Evolutionary conservation across 345 rosid species (phyloP).

Genomic region (Acer campestre): DNA sequence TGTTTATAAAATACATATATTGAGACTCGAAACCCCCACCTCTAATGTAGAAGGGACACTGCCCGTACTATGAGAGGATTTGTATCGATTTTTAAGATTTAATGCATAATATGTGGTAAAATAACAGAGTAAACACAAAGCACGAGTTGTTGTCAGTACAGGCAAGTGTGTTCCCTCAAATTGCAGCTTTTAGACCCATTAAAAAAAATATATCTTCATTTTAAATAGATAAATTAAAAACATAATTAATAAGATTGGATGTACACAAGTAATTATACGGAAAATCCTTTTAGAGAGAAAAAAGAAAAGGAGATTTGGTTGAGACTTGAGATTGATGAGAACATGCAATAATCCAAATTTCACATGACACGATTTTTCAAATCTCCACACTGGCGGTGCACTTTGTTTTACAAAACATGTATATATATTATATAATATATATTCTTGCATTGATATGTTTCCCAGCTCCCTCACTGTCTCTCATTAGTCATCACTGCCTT

Average conservation of each 20-base stretch:
- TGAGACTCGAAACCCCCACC: too few species aligned
- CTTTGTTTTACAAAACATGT: background rate
- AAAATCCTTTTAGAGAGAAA: background rate
- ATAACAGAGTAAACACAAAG: background rate
- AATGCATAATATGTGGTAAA: background rate
- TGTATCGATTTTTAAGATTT: background rate
- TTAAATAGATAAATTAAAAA: background rate
- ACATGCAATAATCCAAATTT: conserved; percentile 25
- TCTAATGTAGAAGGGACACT: too few species aligned
- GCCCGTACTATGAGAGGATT: too few species aligned
- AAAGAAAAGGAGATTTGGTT: background rate
- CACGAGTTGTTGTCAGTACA: background rate
- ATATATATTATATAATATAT: too few species aligned
- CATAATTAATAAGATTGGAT: background rate
- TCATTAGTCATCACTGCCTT: background rate
- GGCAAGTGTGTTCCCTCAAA: background rate
- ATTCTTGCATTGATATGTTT: background rate
- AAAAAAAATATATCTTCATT: background rate
- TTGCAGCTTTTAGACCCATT: background rate
- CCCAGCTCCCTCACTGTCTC: background rate
- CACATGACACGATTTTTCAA: conserved; percentile 28
- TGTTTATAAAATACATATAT: too few species aligned
- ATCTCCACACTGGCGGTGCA: conserved; percentile 24
- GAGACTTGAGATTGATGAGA: conserved; percentile 27
- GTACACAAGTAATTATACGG: conserved; percentile 10